Base-by-base conservation (phyloP, 1,284 basidiomycete genomes). In the Trametes versicolor region DNA sequence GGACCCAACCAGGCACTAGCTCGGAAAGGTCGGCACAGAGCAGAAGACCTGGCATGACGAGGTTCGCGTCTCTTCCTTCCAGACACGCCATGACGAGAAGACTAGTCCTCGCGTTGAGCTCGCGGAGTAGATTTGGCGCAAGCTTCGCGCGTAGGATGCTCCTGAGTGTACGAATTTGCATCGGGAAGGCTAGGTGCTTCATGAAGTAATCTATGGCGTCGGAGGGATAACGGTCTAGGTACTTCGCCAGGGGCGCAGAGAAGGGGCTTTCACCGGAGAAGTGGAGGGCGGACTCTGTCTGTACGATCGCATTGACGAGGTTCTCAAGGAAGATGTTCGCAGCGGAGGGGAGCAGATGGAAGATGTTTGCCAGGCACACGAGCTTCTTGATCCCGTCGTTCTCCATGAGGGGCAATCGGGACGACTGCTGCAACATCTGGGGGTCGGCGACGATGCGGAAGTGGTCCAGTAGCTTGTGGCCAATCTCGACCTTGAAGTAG, bases 401-500 rank as follows among this genome's bases (percentile, higher is more conserved):
- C 72, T 97, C 95, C 17, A 90, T 85, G 23, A 97, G 81, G 0
- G 96, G 93, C 6, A 92, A 83, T 62, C 89, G 86, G 0, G 95
- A 90, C 0, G 95, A 91, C 53, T 87, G 88, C 64, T 87, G 86
- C n/a, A 97, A 83, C 83, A 94, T 90, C 72, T 93, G 90, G 43
- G 91, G 88, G 72, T 95, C 93, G 36, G 96, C 94, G 21, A 98
- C 91, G 39, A 92, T 89, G 56, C 92, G 89, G 81, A 97, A 98
- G 78, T 99, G 98, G 73, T 99, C 97, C 19, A 99, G 84, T 9
- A 99, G 87, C 80, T 99, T 99, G 78, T 95, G 90, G 10, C 98
- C 98, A 71, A 99, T 99, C 81, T 99, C 98, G 49, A 99, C 97
- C 78, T 99, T 99, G 90, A 99, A 99, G 81, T 99, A 99, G 77